phyloP scores from a whole-genome alignment of 371 early-diverging fungal species.

The Mortierella polycephala region DNA sequence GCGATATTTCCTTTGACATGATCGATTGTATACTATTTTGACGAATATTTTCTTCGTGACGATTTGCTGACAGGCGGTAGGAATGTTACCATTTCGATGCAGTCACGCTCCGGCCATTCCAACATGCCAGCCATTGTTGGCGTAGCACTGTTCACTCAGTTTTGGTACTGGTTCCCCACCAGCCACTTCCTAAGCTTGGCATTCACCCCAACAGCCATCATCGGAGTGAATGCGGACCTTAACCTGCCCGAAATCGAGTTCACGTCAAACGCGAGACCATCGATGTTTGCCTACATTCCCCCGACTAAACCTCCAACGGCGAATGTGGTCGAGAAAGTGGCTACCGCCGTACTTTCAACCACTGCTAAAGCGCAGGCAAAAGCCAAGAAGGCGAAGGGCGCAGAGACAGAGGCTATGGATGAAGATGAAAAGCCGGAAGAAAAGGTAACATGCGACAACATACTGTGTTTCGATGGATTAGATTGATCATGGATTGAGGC shows the following conservation, averaged over 20 bases:
- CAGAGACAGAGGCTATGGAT: slow-evolving; percentile 70
- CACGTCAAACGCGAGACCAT: slow-evolving; percentile 85
- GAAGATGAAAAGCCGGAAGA: slow-evolving; percentile 57
- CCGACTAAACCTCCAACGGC: slow-evolving; percentile 78
- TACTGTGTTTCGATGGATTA: background rate
- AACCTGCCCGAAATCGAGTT: slow-evolving; percentile 90
- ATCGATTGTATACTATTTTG: background rate
- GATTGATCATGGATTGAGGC: background rate
- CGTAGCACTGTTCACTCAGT: slow-evolving; percentile 97
- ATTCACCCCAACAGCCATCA: slow-evolving; percentile 94
- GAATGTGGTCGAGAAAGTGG: slow-evolving; percentile 77
- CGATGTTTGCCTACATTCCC: slow-evolving; percentile 93
- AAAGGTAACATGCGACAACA: slow-evolving; percentile 15
- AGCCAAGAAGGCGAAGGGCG: slow-evolving; percentile 84
- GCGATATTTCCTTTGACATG: too few relatives aligned
- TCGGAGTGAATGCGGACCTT: slow-evolving; percentile 92
- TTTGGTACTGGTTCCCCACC: slow-evolving; percentile 99
- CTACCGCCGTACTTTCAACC: slow-evolving; percentile 95
- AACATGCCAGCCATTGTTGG: slow-evolving; percentile 97
- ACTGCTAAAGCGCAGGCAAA: slow-evolving; percentile 94
- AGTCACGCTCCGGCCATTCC: slow-evolving; percentile 88
- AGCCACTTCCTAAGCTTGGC: slow-evolving; percentile 94
- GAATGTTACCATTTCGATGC: slow-evolving; percentile 94
- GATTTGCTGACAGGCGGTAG: slow-evolving; percentile 77
- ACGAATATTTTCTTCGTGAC: too few relatives aligned